Evolutionary conservation across 179 eudicot genomes (phyloP).

Genomic region (Patellifolia procumbens): DNA sequence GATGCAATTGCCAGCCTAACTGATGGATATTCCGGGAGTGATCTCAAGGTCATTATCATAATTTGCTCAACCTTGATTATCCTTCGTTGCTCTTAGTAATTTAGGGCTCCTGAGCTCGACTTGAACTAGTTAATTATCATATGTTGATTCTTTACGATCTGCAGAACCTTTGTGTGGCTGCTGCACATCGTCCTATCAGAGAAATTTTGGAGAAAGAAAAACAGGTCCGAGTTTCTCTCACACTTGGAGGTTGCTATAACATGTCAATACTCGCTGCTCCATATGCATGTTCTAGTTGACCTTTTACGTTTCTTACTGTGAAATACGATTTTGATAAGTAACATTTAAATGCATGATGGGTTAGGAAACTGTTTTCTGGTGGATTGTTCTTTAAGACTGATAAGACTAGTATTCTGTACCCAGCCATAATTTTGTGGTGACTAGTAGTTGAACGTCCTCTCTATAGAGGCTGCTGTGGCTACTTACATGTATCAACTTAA

Average conservation of each 20-base stretch:
- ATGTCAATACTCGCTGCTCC: neutral
- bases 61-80: neutral
- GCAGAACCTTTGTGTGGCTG: slow-evolving; percentile 90
- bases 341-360: neutral
- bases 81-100: neutral
- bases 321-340: neutral
- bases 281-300: neutral
- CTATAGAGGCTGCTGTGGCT: neutral
- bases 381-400: neutral
- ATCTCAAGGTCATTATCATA: slow-evolving; percentile 62
- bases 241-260: neutral
- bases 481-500: neutral
- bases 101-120: neutral
- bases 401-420: neutral
- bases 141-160: neutral
- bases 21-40: slow-evolving; percentile 96
- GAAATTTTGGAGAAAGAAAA: slow-evolving; percentile 88
- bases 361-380: neutral
- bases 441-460: neutral
- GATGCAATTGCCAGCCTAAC: slow-evolving; percentile 79
- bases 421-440: neutral
- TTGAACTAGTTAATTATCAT: neutral
- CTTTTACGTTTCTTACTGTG: neutral
- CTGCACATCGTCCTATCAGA: slow-evolving; percentile 94
- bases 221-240: slow-evolving; percentile 44